Conservation (phyloP, 306 rosid genomes). For the Lablab purpureus region DNA sequence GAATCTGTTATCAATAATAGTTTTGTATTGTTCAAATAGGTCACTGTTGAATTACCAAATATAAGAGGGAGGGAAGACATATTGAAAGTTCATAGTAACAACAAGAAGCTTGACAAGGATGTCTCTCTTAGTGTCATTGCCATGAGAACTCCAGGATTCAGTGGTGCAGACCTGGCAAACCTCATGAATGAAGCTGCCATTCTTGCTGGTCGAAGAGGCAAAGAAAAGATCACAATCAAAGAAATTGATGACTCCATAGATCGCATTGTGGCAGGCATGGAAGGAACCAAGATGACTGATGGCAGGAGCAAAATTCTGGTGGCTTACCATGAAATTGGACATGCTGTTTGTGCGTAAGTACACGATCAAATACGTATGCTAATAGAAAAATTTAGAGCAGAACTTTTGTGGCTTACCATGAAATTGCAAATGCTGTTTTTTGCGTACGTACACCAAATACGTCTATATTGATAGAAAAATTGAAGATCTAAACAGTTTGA, state of each 20-base stretch:
- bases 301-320: conserved; percentile 76
- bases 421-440: conserved; percentile 79
- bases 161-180: conserved; percentile 84
- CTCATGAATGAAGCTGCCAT: conserved; percentile 88
- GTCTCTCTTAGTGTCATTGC: conserved; percentile 68
- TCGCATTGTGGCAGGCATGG: conserved; percentile 86
- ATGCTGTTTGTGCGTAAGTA: conserved; percentile 88
- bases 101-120: conserved; percentile 72
- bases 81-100: conserved; percentile 75
- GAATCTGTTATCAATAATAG: too few species aligned
- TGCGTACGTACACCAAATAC: conserved; percentile 68
- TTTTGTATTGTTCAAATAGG: conserved; percentile 52
- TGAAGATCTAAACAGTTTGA: neutral
- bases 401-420: conserved; percentile 81
- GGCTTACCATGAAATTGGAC: conserved; percentile 88
- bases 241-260: conserved; percentile 80
- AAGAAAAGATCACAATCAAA: conserved; percentile 59
- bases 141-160: conserved; percentile 77
- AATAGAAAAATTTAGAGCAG: conserved; percentile 46
- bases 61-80: conserved; percentile 81
- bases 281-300: conserved; percentile 84
- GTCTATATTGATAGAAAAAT: neutral
- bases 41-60: conserved; percentile 73
- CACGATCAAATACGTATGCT: conserved; percentile 32
- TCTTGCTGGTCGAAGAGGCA: conserved; percentile 81